Conservation (phyloP, 2,329 filamentous ascomycete species). For the Aspergillus glaucus region DNA sequence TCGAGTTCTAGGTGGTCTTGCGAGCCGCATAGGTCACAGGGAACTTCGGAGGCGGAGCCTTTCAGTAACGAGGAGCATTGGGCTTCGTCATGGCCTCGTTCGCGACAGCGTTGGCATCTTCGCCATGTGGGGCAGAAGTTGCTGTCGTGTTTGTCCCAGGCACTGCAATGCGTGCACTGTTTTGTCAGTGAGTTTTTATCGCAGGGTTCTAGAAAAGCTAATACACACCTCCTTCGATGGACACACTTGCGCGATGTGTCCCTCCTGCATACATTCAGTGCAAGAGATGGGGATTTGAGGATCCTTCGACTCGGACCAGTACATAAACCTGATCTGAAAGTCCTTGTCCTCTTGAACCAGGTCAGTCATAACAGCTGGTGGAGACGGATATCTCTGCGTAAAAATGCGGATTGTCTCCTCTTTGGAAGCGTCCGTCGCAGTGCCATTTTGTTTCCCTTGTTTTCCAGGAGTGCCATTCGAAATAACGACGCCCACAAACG, state of each 20-base stretch:
- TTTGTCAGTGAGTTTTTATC: conserved; percentile 1
- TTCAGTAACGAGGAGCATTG: conserved; percentile 55
- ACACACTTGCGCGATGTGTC: conserved; percentile 39
- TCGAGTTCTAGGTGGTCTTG: conserved; percentile 52
- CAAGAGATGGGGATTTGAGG: conserved; percentile 38
- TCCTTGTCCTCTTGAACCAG: conserved; percentile 35
- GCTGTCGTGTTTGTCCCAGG: conserved; percentile 35
- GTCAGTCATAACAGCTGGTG: conserved; percentile 31
- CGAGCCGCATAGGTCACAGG: conserved; percentile 57
- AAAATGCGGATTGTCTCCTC: conserved; percentile 29
- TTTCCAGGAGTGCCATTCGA: conserved; percentile 5
- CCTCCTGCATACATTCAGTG: conserved; percentile 36
- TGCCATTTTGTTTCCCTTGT: conserved; percentile 2
- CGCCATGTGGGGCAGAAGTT: conserved; percentile 35
- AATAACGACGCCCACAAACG: conserved; percentile 4
- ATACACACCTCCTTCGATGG: conserved; percentile 37
- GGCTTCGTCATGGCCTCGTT: conserved; percentile 52
- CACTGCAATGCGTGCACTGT: conserved; percentile 39
- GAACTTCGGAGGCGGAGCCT: conserved; percentile 46
- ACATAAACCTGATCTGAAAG: conserved; percentile 33
- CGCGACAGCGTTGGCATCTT: conserved; percentile 52
- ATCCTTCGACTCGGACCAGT: conserved; percentile 34
- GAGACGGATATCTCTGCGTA: conserved; percentile 27
- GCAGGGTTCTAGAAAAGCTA: neutral
- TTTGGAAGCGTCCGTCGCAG: conserved; percentile 18